A percentile compares a stretch with the other conserved stretches of the same genome.
Conservation (phyloP, 148 eudicot genomes). For the Vaccinium vitisidaea region DNA sequence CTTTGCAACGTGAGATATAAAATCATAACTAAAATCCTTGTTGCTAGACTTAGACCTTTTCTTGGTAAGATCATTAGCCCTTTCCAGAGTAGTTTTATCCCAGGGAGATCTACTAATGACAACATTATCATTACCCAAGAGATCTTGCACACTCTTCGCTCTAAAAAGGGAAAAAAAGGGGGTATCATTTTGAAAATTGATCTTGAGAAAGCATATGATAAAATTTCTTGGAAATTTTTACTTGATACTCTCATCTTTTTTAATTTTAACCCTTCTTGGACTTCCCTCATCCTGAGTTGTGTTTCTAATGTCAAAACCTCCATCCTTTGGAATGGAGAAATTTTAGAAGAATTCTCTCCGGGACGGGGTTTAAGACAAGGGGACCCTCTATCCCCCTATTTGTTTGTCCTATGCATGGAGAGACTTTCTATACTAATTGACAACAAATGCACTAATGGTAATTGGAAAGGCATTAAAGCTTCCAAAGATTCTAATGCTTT, state of each 20-base stretch:
- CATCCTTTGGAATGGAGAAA: too few species aligned
- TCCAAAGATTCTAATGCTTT: too few species aligned
- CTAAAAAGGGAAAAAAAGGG: neutral
- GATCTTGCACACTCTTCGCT: neutral
- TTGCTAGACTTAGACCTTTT: neutral
- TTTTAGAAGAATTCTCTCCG: too few species aligned
- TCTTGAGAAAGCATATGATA: neutral
- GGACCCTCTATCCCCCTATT: too few species aligned
- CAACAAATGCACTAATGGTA: too few species aligned
- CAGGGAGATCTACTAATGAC: neutral
- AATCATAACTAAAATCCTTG: neutral
- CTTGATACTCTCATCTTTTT: neutral
- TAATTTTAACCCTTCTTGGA: too few species aligned
- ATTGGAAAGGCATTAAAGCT: too few species aligned
- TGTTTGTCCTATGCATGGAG: too few species aligned
- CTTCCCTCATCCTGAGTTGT: too few species aligned
- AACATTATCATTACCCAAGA: neutral
- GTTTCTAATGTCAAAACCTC: too few species aligned
- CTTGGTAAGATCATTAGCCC: neutral
- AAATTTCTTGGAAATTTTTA: neutral
- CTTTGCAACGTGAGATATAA: neutral
- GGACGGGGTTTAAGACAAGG: too few species aligned
- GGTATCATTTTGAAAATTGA: neutral
- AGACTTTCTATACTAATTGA: too few species aligned
- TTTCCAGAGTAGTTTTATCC: neutral